A percentile compares a stretch with the other conserved stretches of the same genome.
These are phyloP conservation scores for Groenewaldozyma salmanticensis DNA, from an alignment of 805 yeast species.

Conservation along the genomic window DNA sequence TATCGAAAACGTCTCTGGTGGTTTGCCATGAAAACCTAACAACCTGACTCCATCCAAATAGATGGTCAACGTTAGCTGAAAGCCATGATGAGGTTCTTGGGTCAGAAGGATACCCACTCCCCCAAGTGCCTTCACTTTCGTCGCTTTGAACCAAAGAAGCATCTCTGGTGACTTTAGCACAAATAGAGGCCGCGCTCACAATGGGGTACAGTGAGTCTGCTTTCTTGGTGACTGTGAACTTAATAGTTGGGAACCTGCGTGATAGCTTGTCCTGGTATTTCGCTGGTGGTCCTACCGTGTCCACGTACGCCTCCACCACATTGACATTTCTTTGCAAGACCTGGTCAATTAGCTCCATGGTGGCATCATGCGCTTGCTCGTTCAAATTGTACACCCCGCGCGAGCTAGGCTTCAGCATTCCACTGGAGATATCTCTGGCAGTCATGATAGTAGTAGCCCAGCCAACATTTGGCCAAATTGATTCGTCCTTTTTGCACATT, in stretches of 20 bases:
- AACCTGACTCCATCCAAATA: conserved; percentile 79
- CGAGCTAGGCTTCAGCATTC: conserved; percentile 62
- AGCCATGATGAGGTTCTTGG: conserved; percentile 81
- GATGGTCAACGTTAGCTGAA: conserved; percentile 45
- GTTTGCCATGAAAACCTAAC: conserved; percentile 94
- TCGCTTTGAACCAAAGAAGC: conserved; percentile 33
- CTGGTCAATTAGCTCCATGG: conserved; percentile 65
- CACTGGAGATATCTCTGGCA: conserved; percentile 76
- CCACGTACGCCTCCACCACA: conserved; percentile 69
- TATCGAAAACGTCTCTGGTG: conserved; percentile 58
- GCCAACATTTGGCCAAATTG: conserved; percentile 54
- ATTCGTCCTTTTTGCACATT: conserved; percentile 40
- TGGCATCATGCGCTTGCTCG: conserved; percentile 94
- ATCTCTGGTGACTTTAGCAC: conserved; percentile 95
- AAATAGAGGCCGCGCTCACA: conserved; percentile 90
- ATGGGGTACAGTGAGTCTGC: conserved; percentile 90
- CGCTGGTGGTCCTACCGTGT: conserved; percentile 94
- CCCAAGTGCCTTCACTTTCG: conserved; percentile 35
- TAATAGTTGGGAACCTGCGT: conserved; percentile 54
- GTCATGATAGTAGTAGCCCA: conserved; percentile 83
- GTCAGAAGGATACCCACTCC: conserved; percentile 94
- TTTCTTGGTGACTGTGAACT: conserved; percentile 80
- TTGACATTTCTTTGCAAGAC: conserved; percentile 54
- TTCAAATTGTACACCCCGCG: conserved; percentile 65
- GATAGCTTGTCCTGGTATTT: conserved; percentile 71